phyloP scores from a whole-genome alignment of 345 rosid genomes.

The Viola odorata region DNA sequence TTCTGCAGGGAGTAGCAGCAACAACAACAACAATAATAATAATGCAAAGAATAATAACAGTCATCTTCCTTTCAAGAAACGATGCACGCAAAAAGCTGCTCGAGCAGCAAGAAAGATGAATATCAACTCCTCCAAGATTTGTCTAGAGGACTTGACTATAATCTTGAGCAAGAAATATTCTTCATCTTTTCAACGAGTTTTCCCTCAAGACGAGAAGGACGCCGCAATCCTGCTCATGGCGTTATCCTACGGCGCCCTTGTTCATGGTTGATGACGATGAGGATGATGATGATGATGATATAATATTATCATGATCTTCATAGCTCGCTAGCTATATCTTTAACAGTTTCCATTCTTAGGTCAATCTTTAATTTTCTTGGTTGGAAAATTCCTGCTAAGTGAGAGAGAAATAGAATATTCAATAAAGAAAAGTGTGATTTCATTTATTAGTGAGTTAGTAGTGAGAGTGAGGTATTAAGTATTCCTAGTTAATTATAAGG shows the following conservation, averaged over 20 bases:
- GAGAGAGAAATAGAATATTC: too few species aligned
- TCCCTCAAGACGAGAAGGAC: conserved; percentile 95
- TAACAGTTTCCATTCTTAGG: background rate
- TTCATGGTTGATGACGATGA: conserved; percentile 37
- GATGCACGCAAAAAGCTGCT: background rate
- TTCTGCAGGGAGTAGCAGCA: conserved; percentile 13
- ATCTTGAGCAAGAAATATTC: conserved; percentile 66
- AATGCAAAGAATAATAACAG: background rate
- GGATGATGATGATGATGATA: too few species aligned
- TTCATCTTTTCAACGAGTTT: conserved; percentile 62
- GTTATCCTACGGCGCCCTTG: conserved; percentile 67
- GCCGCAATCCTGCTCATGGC: conserved; percentile 96
- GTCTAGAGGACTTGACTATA: conserved; percentile 67
- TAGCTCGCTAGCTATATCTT: background rate
- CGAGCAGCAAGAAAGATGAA: conserved; percentile 13
- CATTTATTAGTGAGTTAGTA: too few species aligned
- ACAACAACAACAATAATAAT: background rate
- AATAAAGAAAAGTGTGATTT: too few species aligned
- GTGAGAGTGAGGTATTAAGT: too few species aligned
- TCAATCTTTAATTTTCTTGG: background rate
- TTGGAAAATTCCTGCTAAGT: too few species aligned
- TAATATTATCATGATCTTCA: too few species aligned
- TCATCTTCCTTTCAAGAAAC: conserved; percentile 1
- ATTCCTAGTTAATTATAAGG: too few species aligned
- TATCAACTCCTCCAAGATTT: conserved; percentile 21